A percentile compares a stretch with the other conserved stretches of the same genome.
These are phyloP conservation scores for Fusarium protoensiforme DNA, from an alignment of 2,329 filamentous ascomycete genomes.

Conservation along the genomic window DNA sequence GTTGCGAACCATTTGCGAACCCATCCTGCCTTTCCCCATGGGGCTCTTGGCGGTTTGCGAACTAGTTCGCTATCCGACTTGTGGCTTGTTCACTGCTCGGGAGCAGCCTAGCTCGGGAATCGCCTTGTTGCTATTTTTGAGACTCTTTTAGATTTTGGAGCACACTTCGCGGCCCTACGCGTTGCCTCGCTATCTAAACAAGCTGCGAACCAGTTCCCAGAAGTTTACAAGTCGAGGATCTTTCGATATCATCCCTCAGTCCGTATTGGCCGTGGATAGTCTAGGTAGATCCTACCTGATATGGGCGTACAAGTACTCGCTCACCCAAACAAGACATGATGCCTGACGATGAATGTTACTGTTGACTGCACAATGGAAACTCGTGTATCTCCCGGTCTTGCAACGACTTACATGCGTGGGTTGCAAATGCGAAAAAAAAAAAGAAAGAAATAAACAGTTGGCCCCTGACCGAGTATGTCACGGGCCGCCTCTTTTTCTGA, in stretches of 20 bases:
- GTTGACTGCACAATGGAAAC: background rate
- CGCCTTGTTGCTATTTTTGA: background rate
- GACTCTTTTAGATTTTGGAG: background rate
- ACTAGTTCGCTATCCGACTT: background rate
- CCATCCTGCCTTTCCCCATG: background rate
- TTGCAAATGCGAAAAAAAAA: background rate
- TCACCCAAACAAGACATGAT: background rate
- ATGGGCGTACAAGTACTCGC: background rate
- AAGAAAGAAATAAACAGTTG: background rate
- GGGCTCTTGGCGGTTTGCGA: background rate
- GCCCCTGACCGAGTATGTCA: background rate
- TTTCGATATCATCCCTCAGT: background rate
- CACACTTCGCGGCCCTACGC: background rate
- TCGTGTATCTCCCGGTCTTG: too few species aligned
- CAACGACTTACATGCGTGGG: background rate
- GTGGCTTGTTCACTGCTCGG: background rate
- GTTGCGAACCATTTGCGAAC: too few species aligned
- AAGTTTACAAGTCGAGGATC: background rate
- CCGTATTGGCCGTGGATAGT: background rate
- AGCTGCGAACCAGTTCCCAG: background rate
- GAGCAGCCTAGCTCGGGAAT: background rate
- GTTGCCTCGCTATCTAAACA: background rate
- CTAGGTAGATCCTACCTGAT: background rate
- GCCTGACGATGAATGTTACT: background rate
- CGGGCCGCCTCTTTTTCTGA: background rate